Percentiles rank a stretch among this genome's conserved stretches.
These are phyloP conservation scores for Aethionema arabicum DNA, from an alignment of 345 rosid genomes.

Conservation along the genomic window DNA sequence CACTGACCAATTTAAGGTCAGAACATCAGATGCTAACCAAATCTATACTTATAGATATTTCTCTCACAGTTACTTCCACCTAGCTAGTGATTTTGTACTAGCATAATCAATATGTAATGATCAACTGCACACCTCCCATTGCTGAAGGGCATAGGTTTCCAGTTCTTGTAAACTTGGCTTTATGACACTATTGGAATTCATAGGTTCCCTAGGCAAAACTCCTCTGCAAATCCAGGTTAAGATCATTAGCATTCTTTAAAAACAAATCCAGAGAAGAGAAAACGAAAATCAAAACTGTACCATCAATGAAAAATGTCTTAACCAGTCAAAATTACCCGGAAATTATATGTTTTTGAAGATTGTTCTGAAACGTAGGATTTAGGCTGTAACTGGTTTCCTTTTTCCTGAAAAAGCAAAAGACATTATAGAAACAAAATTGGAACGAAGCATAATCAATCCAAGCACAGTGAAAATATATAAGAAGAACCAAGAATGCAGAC, in stretches of 20 bases:
- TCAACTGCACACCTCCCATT: conserved; percentile 83
- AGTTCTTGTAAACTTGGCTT: conserved; percentile 80
- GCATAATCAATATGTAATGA: conserved; percentile 16
- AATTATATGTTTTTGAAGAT: conserved; percentile 70
- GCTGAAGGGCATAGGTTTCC: conserved; percentile 71
- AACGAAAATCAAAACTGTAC: neutral
- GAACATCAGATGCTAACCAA: conserved; percentile 38
- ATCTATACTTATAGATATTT: conserved; percentile 9
- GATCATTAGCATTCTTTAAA: conserved; percentile 22
- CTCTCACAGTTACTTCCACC: neutral
- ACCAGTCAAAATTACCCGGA: conserved; percentile 50
- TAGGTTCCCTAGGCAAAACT: conserved; percentile 84
- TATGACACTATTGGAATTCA: conserved; percentile 53
- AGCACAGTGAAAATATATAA: neutral
- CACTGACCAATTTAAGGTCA: conserved; percentile 53
- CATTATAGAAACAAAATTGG: neutral
- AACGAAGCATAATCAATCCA: conserved; percentile 14
- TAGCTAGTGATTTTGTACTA: neutral
- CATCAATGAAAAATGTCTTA: conserved; percentile 6
- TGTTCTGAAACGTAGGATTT: conserved; percentile 73
- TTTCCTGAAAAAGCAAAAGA: conserved; percentile 48
- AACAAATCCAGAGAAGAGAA: conserved; percentile 5
- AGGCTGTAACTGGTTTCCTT: conserved; percentile 62
- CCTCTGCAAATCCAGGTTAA: conserved; percentile 54
- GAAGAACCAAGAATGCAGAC: conserved; percentile 33